Base-by-base conservation (phyloP, 106 monocot genomes). In the Acorus gramineus region DNA sequence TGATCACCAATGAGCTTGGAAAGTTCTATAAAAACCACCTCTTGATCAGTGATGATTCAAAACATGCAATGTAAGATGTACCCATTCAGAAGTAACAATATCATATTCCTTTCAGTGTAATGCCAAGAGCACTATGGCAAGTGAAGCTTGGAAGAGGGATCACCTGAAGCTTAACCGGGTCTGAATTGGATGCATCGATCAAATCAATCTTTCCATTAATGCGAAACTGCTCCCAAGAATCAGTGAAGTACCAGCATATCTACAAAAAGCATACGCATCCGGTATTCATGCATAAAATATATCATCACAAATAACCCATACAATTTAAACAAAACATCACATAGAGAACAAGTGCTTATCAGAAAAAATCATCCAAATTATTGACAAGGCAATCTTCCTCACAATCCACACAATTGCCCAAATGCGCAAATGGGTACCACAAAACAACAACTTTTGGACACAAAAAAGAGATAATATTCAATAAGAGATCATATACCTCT, bases 211-310 rank as follows among this genome's bases (percentile, higher is more conserved):
- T 80, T 57, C 90, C 95, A 76, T 76, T 80, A 10, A 95, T 80
- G 8, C 87, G 69, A 66, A 95, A 90, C 64, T 90, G 87, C 74
- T 95, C 95, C 95, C 90, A 95, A 2, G 86, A 80, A 4, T 86
- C 94, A 44, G 80, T 85, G 66, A 95, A 95, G 52, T 95, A 95
- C 95, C 95, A 95, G 53, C 87, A 95, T 66, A 85, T 76, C 95
- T 95, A 62, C 46, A 73, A 64, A 46, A 54, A 10, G 28, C 28
- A 28, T 28, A 28, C 28, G 1, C 28, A 28, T 28, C 28, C 28
- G 28, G 28, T 28, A 28, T 28, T 28, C 28, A 28, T 28, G 28
- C 28, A 28, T 28, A 0, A 28, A 28, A 28, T 28, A 28, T 28
- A 28, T 28, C 28, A 28, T 28, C 28, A 28, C 28, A 28, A 28